Evolutionary conservation across 2,329 filamentous ascomycete species (phyloP).

Genomic region (Beauveria sp.): DNA sequence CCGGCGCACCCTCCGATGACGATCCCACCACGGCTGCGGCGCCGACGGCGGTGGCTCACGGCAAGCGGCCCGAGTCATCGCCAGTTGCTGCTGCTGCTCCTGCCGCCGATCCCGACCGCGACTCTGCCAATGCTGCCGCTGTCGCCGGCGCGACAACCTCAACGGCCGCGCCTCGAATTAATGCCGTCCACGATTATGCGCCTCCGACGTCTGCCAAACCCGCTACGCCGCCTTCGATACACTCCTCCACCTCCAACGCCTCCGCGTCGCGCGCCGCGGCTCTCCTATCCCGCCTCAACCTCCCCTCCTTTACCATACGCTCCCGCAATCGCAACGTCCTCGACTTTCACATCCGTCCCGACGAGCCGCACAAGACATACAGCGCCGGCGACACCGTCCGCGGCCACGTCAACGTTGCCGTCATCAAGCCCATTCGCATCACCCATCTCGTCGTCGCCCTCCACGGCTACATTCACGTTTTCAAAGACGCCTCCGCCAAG

Average conservation of each 20-base stretch:
- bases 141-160: background rate
- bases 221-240: conserved; percentile 17
- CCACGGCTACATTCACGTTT: conserved; percentile 73
- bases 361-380: conserved; percentile 73
- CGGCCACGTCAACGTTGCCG: conserved; percentile 64
- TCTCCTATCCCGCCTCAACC: conserved; percentile 45
- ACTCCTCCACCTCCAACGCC: conserved; percentile 13
- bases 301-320: conserved; percentile 42
- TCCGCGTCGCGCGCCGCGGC: conserved; percentile 22
- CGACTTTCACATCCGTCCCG: conserved; percentile 71
- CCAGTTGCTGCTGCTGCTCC: background rate
- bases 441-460: conserved; percentile 74
- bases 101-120: background rate
- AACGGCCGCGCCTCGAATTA: conserved; percentile 14
- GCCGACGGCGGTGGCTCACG: background rate
- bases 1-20: conserved; percentile 1
- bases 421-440: conserved; percentile 67
- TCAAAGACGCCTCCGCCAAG: conserved; percentile 57
- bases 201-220: conserved; percentile 25
- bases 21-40: background rate
- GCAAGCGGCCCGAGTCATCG: background rate
- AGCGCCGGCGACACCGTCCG: conserved; percentile 66
- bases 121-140: background rate
- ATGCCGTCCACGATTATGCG: conserved; percentile 17
- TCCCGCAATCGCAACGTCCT: conserved; percentile 56